Evolutionary conservation across 306 rosid genomes (phyloP).

Genomic region (Corylus heterophylla): DNA sequence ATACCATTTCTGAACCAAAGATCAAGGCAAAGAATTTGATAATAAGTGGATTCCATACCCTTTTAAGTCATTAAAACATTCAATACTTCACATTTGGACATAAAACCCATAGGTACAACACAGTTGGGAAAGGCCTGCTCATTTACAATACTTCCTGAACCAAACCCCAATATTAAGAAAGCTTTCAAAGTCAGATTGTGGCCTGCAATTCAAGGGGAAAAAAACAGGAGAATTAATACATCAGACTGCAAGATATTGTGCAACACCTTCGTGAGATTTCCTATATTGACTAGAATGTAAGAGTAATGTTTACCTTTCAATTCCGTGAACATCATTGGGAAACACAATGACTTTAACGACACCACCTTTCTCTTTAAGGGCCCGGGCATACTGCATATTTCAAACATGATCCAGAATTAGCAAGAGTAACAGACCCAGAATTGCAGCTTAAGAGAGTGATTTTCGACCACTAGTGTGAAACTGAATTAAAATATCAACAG

Average conservation of each 20-base stretch:
- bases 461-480: not conserved
- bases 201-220: conserved; percentile 44
- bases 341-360: conserved; percentile 64
- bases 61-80: not conserved
- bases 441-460: not conserved
- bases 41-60: not conserved
- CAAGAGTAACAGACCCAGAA: not conserved
- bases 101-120: not conserved
- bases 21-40: not conserved
- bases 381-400: conserved; percentile 74
- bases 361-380: conserved; percentile 78
- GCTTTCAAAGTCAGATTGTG: conserved; percentile 90
- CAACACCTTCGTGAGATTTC: not conserved
- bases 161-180: conserved; percentile 81
- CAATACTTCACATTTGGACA: conserved; percentile 3
- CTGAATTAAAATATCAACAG: not conserved
- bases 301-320: conserved; percentile 61
- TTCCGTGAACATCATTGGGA: conserved; percentile 73
- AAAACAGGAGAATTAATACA: conserved; percentile 12
- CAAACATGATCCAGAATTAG: conserved; percentile 16
- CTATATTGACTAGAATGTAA: not conserved
- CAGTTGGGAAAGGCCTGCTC: conserved; percentile 13
- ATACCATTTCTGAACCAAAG: not conserved
- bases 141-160: conserved; percentile 76
- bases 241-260: conserved; percentile 14